Conservation (phyloP, 1,139 yeast species). For the Pichia sp. region DNA sequence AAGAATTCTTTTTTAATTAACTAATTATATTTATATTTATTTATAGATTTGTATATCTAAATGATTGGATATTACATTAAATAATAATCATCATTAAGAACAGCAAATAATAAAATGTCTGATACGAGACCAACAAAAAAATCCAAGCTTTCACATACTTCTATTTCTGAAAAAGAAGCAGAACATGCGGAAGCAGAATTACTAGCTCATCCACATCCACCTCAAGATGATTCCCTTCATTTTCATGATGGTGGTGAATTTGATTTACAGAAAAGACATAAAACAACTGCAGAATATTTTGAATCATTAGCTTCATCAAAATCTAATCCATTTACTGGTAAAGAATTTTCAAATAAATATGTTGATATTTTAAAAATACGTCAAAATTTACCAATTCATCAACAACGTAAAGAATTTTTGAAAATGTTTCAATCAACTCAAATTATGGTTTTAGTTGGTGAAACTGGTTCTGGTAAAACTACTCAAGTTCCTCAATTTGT, state of each 20-base stretch:
- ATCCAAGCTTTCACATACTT: constrained; percentile 34
- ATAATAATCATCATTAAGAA: too few species aligned
- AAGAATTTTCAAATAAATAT: constrained; percentile 54
- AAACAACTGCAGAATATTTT: constrained; percentile 74
- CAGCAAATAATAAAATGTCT: too few species aligned
- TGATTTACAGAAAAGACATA: constrained; percentile 47
- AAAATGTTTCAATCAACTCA: constrained; percentile 79
- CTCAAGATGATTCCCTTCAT: constrained; percentile 22
- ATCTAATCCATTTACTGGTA: constrained; percentile 75
- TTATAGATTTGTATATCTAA: too few species aligned
- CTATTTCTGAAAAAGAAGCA: constrained; percentile 50
- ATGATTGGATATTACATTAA: too few species aligned
- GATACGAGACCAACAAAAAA: constrained; percentile 37
- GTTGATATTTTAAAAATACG: constrained; percentile 71
- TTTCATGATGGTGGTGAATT: constrained; percentile 54
- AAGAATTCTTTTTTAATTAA: too few species aligned
- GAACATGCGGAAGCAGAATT: constrained; percentile 48
- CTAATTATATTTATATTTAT: too few species aligned
- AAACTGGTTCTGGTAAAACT: constrained; percentile 61
- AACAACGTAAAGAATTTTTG: constrained; percentile 85
- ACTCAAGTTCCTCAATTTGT: constrained; percentile 65
- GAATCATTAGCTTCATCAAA: constrained; percentile 54
- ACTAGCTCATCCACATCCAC: constrained; percentile 34
- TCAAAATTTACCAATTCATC: constrained; percentile 88
- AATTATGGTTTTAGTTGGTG: constrained; percentile 96